phyloP scores from a whole-genome alignment of 805 yeast species.

The Tetrapisispora fleetii region DNA sequence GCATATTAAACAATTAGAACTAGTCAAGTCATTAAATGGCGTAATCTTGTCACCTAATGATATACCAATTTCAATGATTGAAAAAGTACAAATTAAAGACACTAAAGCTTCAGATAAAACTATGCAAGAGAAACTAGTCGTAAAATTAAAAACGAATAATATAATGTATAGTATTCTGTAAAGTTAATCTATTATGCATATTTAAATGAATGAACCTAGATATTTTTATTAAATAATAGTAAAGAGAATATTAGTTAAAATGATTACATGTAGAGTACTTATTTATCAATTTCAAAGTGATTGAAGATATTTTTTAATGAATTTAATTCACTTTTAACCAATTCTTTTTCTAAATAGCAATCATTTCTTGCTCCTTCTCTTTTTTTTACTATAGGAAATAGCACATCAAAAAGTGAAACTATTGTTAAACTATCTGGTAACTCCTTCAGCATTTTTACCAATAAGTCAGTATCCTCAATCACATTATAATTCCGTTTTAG shows the following conservation, averaged over 20 bases:
- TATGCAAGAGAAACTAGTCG: constrained; percentile 1
- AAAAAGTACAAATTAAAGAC: constrained; percentile 14
- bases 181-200: no score
- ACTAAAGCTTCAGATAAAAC: background rate
- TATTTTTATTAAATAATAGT: background rate
- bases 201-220: no score
- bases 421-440: constrained; percentile 15
- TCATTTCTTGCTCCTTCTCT: constrained; percentile 5
- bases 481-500: constrained; percentile 13
- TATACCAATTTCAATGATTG: constrained; percentile 19
- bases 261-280: no score
- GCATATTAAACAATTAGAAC: constrained; percentile 26
- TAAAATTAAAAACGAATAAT: constrained; percentile 2
- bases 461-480: constrained; percentile 4
- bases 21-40: constrained; percentile 60
- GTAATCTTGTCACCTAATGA: constrained; percentile 65
- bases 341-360: constrained; percentile 14
- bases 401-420: constrained; percentile 7
- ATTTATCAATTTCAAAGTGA: background rate
- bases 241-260: no score
- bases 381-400: constrained; percentile 10
- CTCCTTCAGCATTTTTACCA: constrained; percentile 8
- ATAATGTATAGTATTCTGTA: constrained; percentile 3
- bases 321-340: constrained; percentile 15
- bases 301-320: constrained; percentile 4